A percentile compares a stretch with the other conserved stretches of the same genome.
These are phyloP conservation scores for Platanus orientalis DNA, from an alignment of 164 flowering plant genomes.

Conservation along the genomic window DNA sequence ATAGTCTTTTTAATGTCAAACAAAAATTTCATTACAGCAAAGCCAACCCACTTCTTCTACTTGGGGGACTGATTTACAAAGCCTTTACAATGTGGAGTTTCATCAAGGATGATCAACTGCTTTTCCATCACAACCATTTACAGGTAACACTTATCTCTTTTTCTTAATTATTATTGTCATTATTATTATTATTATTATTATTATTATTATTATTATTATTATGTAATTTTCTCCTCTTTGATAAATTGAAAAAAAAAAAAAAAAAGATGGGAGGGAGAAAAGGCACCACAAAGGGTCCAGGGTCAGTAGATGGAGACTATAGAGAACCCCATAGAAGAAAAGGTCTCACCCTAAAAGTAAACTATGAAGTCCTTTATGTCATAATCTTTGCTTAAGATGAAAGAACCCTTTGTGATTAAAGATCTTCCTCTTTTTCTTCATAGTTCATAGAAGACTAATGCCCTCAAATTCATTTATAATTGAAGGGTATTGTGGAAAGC, in stretches of 20 bases:
- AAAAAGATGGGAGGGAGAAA: neutral
- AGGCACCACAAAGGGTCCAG: no score
- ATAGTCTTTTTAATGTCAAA: neutral
- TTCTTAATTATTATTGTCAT: neutral
- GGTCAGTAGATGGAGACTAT: no score
- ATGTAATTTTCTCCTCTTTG: neutral
- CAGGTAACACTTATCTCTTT: conserved; percentile 15
- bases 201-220: no score
- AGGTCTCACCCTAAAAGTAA: neutral
- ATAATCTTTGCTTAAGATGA: no score
- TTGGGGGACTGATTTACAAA: conserved; percentile 71
- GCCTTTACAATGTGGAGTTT: conserved; percentile 44
- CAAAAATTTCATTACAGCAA: conserved; percentile 37
- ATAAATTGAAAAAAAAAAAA: no score
- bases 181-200: no score
- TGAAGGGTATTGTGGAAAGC: no score
- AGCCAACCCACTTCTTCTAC: conserved; percentile 36
- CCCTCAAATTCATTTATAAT: no score
- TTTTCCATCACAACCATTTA: conserved; percentile 44
- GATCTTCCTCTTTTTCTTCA: no score
- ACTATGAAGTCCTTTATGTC: no score
- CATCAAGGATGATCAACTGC: conserved; percentile 51
- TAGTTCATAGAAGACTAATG: no score
- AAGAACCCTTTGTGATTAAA: no score
- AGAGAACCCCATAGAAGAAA: neutral